Conservation (phyloP, 1,139 yeast species). For the Kazachstania sp. region DNA sequence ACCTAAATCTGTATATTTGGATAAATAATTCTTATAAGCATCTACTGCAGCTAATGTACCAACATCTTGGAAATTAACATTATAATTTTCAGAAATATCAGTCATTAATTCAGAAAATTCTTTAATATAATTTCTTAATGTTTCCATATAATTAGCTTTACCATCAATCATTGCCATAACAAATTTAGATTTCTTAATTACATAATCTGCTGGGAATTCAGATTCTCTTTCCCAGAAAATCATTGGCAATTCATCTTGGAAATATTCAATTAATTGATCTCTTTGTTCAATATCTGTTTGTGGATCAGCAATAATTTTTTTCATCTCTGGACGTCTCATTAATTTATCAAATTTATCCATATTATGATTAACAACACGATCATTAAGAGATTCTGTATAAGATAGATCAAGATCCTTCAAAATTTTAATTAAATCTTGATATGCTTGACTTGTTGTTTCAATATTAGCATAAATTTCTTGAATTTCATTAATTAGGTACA, state of each 20-base stretch:
- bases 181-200: slow-evolving; percentile 24
- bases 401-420: slow-evolving; percentile 25
- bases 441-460: slow-evolving; percentile 15
- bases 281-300: slow-evolving; percentile 22
- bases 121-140: slow-evolving; percentile 13
- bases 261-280: slow-evolving; percentile 21
- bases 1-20: slow-evolving; percentile 12
- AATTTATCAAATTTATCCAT: slow-evolving; percentile 15
- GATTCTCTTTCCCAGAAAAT: slow-evolving; percentile 23
- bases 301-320: slow-evolving; percentile 16
- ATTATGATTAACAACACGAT: slow-evolving; percentile 31
- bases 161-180: slow-evolving; percentile 20
- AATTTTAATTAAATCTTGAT: slow-evolving; percentile 22
- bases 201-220: slow-evolving; percentile 19
- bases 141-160: slow-evolving; percentile 17
- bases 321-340: slow-evolving; percentile 9
- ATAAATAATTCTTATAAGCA: slow-evolving; percentile 45
- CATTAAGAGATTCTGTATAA: slow-evolving; percentile 31
- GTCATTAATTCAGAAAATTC: slow-evolving; percentile 17
- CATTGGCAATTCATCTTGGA: slow-evolving; percentile 24
- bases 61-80: slow-evolving; percentile 84
- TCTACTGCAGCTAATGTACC: slow-evolving; percentile 73
- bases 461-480: slow-evolving; percentile 18
- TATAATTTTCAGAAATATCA: slow-evolving; percentile 44
- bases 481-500: slow-evolving; percentile 13